Evolutionary conservation across 2,329 filamentous ascomycete genomes (phyloP), one percentile per base, ranked within the genome.

Genomic region (Apiospora pterosperma): DNA sequence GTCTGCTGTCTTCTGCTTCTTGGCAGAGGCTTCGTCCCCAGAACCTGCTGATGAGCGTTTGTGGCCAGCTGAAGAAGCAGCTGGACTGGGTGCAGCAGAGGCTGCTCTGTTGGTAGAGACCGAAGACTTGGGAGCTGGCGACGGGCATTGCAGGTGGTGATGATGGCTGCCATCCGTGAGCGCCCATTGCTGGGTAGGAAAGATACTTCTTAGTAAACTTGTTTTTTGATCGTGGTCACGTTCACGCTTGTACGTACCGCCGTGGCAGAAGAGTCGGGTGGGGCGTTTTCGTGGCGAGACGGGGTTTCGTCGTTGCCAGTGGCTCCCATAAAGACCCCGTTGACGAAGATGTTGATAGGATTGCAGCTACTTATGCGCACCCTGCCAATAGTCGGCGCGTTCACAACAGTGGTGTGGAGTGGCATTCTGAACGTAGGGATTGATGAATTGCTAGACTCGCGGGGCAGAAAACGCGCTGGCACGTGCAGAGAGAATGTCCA

Each of bases 291-390:
- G 16, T 34, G 8, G 48, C 25, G 48, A 55, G 48, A 21, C 48
- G 48, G 48, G 28, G 5, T 55, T 55, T 55, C 23, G 14, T 41
- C 21, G 41, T 36, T 44, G 19, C 60, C 60, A 1, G 60, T 62
- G 41, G 31, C 60, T 28, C 60, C 60, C 60, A 62, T 48, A 21
- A 48, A 62, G 16, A 44, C 39, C 23, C 60, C 60, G 36, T 62
- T 62, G 60, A 62, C 60, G 31, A 62, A 62, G 31, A 70, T 71
- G 61, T 62, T 67, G 14, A 68, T 66, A 14, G 68, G 68, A 10
- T 69, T 69, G 48, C 68, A 67, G 39, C 65, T 71, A 28, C 67
- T 71, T 14, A 69, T 66, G 36, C 65, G 61, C 55, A 71, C 67
- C 60, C 65, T 67, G 11, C 69, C 60, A 31, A 62, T 34, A 10